phyloP scores from a whole-genome alignment of 768 basidiomycete genomes.

The Lentinula guzmanii region DNA sequence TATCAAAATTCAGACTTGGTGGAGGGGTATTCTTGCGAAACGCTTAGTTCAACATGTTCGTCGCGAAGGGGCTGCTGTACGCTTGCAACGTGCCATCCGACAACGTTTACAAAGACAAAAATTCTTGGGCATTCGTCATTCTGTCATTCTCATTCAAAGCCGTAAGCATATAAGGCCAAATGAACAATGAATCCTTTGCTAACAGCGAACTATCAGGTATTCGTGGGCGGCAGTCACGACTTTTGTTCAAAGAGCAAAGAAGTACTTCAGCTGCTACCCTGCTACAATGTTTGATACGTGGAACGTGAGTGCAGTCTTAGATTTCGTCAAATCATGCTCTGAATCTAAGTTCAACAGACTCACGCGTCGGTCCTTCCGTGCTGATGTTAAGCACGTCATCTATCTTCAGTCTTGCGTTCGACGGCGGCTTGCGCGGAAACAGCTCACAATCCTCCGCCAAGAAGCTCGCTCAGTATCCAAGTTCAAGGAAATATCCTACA shows the following conservation, averaged over 20 bases:
- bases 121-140: slow-evolving; percentile 56
- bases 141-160: slow-evolving; percentile 75
- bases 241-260: slow-evolving; percentile 49
- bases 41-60: slow-evolving; percentile 65
- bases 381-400: slow-evolving; percentile 67
- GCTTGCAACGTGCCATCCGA: slow-evolving; percentile 70
- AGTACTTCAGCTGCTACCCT: slow-evolving; percentile 56
- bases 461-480: slow-evolving; percentile 97
- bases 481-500: slow-evolving; percentile 98
- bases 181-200: not conserved
- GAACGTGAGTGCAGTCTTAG: slow-evolving; percentile 56
- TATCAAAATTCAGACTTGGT: slow-evolving; percentile 90
- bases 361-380: slow-evolving; percentile 49
- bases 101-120: slow-evolving; percentile 67
- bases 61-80: slow-evolving; percentile 66
- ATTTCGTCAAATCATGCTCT: not conserved
- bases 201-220: slow-evolving; percentile 42
- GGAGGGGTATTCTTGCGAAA: slow-evolving; percentile 81
- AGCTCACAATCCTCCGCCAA: slow-evolving; percentile 75
- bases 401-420: slow-evolving; percentile 91
- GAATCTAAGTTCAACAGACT: slow-evolving; percentile 26
- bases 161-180: slow-evolving; percentile 46
- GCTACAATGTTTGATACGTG: slow-evolving; percentile 82
- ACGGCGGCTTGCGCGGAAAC: slow-evolving; percentile 78
- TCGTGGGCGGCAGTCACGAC: slow-evolving; percentile 70